phyloP scores from a whole-genome alignment of 495 filamentous ascomycete genomes.

The Xylaria palmicola region DNA sequence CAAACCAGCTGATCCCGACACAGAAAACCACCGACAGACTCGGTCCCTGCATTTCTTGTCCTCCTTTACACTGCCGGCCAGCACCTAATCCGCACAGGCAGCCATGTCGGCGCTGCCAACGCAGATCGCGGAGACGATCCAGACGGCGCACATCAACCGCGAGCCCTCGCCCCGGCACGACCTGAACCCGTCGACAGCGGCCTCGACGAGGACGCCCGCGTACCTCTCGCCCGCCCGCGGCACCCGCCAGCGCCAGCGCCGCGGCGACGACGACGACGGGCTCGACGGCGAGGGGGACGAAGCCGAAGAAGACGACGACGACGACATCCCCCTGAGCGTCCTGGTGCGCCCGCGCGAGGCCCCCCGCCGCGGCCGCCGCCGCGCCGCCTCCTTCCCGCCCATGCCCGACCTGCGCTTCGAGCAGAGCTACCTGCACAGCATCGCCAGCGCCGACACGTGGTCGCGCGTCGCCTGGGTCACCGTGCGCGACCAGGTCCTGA shows the following conservation, averaged over 20 bases:
- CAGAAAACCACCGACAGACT: too few relatives aligned
- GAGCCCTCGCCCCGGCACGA: conserved; percentile 70
- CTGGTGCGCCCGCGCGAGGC: conserved; percentile 41
- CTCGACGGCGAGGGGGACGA: conserved; percentile 33
- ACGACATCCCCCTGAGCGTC: conserved; percentile 56
- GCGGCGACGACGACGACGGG: conserved; percentile 26
- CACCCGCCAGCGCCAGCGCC: conserved; percentile 27
- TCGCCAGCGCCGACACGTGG: conserved; percentile 73
- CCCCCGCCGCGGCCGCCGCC: conserved; percentile 42
- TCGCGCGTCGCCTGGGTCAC: conserved; percentile 81
- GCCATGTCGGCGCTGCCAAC: conserved; percentile 44
- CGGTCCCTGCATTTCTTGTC: too few relatives aligned
- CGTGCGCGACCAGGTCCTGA: conserved; percentile 81
- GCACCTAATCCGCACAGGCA: too few relatives aligned
- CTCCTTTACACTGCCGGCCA: too few relatives aligned
- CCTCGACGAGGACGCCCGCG: conserved; percentile 55
- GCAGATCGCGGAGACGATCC: conserved; percentile 71
- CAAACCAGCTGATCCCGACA: too few relatives aligned
- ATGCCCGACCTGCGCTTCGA: conserved; percentile 94
- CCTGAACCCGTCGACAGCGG: conserved; percentile 74
- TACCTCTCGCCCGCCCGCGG: conserved; percentile 16
- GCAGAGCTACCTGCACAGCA: conserved; percentile 90
- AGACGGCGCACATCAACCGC: conserved; percentile 72
- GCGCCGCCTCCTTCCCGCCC: conserved; percentile 62
- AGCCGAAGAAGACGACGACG: conserved; percentile 35